Percentiles rank a stretch among this genome's conserved stretches.
phyloP scores from a whole-genome alignment of 78 protist species.

The Ministeria vibrans region DNA sequence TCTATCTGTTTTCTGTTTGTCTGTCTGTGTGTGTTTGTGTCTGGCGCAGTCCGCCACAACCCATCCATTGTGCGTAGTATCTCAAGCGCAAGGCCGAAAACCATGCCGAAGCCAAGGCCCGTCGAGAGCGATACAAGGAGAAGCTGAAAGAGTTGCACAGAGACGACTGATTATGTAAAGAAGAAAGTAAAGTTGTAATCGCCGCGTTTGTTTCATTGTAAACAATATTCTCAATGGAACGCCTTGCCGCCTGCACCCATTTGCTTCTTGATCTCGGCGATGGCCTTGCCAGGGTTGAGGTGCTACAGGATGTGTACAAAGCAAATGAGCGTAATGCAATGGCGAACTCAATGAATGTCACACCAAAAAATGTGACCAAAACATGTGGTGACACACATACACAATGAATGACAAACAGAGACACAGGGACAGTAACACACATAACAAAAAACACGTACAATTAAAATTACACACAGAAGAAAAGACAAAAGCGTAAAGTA shows the following conservation, averaged over 20 bases:
- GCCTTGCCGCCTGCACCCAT: background rate
- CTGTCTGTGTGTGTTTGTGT: background rate
- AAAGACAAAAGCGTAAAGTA: background rate
- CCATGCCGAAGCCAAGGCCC: background rate
- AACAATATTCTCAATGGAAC: background rate
- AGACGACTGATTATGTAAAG: background rate
- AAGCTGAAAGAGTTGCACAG: background rate
- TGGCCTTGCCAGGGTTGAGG: constrained; percentile 58
- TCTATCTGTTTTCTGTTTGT: background rate
- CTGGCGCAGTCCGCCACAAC: background rate
- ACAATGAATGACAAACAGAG: background rate
- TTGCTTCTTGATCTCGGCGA: constrained; percentile 46
- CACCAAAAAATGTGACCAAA: background rate
- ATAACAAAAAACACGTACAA: too few relatives aligned
- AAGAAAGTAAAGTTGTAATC: background rate
- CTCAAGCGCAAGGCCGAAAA: background rate
- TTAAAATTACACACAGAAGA: background rate
- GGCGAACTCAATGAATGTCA: background rate
- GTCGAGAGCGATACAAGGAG: background rate
- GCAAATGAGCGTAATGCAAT: background rate
- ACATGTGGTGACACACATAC: too few relatives aligned
- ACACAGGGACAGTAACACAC: background rate
- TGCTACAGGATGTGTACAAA: background rate
- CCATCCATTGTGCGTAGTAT: background rate
- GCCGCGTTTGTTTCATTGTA: background rate